phyloP scores from a whole-genome alignment of 2,329 filamentous ascomycete genomes.

The Penicillium olsonii region DNA sequence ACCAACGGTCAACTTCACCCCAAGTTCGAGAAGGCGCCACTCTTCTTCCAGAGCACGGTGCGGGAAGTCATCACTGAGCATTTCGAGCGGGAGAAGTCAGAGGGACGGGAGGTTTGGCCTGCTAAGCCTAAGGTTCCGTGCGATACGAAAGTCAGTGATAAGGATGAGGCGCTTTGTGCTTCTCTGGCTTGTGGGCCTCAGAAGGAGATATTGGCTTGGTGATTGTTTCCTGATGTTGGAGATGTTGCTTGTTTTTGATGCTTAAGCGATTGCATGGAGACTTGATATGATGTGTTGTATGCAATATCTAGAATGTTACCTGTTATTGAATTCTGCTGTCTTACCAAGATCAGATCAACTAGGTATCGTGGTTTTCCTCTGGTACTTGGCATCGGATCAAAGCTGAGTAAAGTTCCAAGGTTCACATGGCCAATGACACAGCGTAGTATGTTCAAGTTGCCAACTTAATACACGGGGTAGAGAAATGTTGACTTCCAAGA shows the following conservation, averaged over 20 bases:
- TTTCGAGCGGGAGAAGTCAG: constrained; percentile 48
- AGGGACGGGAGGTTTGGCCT: constrained; percentile 55
- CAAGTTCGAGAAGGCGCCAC: constrained; percentile 59
- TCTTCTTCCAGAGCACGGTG: constrained; percentile 58
- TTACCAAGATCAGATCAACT: no score
- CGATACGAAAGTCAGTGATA: constrained; percentile 21
- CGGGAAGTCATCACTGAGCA: constrained; percentile 54
- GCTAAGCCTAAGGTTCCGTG: constrained; percentile 36
- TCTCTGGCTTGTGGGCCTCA: constrained; percentile 23
- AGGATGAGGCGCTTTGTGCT: constrained; percentile 28
- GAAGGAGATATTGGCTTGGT: constrained; percentile 29
- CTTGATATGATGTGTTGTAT: background rate
- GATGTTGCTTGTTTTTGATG: background rate
- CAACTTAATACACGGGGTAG: no score
- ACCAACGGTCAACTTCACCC: constrained; percentile 66
- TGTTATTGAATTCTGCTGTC: background rate
- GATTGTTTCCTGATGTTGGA: constrained; percentile 10
- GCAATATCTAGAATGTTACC: background rate
- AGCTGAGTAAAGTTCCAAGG: no score
- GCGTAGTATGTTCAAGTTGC: no score
- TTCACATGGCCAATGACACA: no score
- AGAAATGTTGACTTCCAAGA: no score
- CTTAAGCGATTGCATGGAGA: background rate
- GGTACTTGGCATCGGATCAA: no score
- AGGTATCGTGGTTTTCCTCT: no score